A percentile compares a stretch with the other conserved stretches of the same genome.
Evolutionary conservation across 2,329 filamentous ascomycete species (phyloP).

Genomic region (Dactylella cylindrospora): DNA sequence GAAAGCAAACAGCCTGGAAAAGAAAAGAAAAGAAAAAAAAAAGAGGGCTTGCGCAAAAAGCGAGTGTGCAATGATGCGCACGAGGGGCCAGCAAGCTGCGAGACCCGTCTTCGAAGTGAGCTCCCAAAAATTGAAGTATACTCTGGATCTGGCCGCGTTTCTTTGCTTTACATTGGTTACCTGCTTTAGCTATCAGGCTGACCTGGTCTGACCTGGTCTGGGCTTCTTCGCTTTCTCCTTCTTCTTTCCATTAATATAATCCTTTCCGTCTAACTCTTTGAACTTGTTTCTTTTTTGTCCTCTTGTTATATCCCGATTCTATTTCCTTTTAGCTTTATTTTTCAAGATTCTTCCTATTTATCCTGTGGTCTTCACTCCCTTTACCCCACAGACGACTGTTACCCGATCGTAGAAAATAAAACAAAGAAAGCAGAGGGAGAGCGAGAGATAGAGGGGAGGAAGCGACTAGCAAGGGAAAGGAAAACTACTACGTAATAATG

Average conservation of each 20-base stretch:
- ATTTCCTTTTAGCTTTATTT: too few relatives aligned
- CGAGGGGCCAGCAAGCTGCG: conserved; percentile 4
- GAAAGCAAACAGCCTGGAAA: neutral
- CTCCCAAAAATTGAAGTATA: conserved; percentile 19
- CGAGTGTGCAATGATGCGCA: too few relatives aligned
- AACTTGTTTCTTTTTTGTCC: neutral
- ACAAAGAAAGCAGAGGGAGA: too few relatives aligned
- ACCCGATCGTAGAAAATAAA: too few relatives aligned
- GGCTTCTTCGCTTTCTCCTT: conserved; percentile 5
- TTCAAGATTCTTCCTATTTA: conserved; percentile 3
- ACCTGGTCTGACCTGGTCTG: too few relatives aligned
- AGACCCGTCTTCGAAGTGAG: conserved; percentile 2
- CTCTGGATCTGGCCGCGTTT: too few relatives aligned
- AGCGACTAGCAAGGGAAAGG: conserved; percentile 9
- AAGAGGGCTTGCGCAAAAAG: conserved; percentile 12
- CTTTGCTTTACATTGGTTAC: too few relatives aligned
- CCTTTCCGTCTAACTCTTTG: conserved; percentile 1
- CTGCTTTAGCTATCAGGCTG: too few relatives aligned
- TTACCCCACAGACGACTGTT: too few relatives aligned
- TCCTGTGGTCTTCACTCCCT: too few relatives aligned
- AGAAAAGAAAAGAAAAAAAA: conserved; percentile 9
- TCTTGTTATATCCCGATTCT: conserved; percentile 6
- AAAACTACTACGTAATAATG: conserved; percentile 12
- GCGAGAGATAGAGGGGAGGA: too few relatives aligned
- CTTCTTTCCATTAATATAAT: conserved; percentile 12